These are phyloP conservation scores for Candida cerambycidarum DNA, from an alignment of 805 yeast genomes.

Conservation along the genomic window DNA sequence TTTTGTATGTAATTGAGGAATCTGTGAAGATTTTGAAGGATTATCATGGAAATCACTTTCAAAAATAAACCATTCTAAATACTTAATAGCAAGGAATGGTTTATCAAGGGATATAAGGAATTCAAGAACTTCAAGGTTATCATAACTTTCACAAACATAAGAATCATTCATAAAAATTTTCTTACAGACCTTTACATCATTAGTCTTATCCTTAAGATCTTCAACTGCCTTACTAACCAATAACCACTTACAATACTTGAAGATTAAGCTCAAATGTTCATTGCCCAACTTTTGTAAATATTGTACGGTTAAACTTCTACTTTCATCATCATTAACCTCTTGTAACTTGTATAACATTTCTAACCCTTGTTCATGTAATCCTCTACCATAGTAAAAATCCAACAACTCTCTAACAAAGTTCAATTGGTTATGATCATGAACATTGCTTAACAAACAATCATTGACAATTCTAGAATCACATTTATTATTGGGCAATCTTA, in stretches of 20 bases:
- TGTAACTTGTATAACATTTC: constrained; percentile 45
- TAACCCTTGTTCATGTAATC: constrained; percentile 66
- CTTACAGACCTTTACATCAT: no score
- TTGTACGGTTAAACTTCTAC: constrained; percentile 39
- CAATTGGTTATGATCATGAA: constrained; percentile 25
- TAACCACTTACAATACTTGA: constrained; percentile 57
- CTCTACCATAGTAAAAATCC: constrained; percentile 70
- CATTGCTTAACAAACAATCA: constrained; percentile 44
- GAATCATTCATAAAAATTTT: constrained; percentile 67
- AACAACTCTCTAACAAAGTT: constrained; percentile 64
- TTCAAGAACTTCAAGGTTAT: constrained; percentile 52
- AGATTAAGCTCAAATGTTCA: constrained; percentile 51
- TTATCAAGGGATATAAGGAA: constrained; percentile 38
- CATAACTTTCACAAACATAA: constrained; percentile 56
- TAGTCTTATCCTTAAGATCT: no score
- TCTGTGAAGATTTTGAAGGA: constrained; percentile 15
- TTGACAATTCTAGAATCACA: constrained; percentile 70
- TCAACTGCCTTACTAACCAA: constrained; percentile 27
- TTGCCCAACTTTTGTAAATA: constrained; percentile 58
- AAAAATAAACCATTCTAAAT: constrained; percentile 47
- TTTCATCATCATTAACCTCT: no score
- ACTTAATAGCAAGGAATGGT: constrained; percentile 32
- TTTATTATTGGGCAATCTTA: constrained; percentile 67
- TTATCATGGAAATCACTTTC: constrained; percentile 33
- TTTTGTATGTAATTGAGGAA: constrained; percentile 34